phyloP scores from a whole-genome alignment of 1,284 basidiomycete genomes.

The Peniophora sp. region DNA sequence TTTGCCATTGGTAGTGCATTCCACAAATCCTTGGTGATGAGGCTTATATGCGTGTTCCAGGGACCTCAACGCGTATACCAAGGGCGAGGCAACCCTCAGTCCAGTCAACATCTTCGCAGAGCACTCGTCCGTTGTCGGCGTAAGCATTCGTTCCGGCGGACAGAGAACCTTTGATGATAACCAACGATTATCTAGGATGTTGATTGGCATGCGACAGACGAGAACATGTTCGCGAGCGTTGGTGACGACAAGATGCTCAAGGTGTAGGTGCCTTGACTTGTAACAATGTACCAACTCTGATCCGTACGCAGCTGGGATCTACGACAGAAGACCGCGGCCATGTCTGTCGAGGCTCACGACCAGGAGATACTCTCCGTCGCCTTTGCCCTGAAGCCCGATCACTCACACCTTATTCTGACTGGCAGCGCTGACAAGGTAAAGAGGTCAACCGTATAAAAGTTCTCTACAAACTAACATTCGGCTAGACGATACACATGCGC shows the following conservation, averaged over 20 bases:
- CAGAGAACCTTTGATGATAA: slow-evolving; percentile 3
- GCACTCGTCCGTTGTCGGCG: slow-evolving; percentile 85
- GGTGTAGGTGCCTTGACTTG: slow-evolving; percentile 49
- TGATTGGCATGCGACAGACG: slow-evolving; percentile 87
- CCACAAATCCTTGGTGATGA: background rate
- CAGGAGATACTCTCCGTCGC: slow-evolving; percentile 89
- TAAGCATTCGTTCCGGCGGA: slow-evolving; percentile 29
- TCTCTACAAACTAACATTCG: slow-evolving; percentile 2
- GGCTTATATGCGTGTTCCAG: slow-evolving; percentile 27
- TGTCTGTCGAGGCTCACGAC: slow-evolving; percentile 81
- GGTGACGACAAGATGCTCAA: slow-evolving; percentile 94
- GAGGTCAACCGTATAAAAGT: no score
- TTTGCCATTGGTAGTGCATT: slow-evolving; percentile 82
- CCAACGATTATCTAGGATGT: slow-evolving; percentile 73
- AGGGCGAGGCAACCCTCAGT: slow-evolving; percentile 71
- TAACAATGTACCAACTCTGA: background rate
- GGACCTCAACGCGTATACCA: slow-evolving; percentile 90
- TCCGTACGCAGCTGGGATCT: slow-evolving; percentile 81
- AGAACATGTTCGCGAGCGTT: slow-evolving; percentile 91
- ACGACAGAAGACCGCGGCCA: slow-evolving; percentile 61
- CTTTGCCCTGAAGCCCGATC: slow-evolving; percentile 67
- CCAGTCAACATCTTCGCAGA: slow-evolving; percentile 82
- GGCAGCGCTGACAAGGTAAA: slow-evolving; percentile 89
- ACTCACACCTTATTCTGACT: slow-evolving; percentile 82
- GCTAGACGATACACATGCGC: slow-evolving; percentile 82